phyloP scores from a whole-genome alignment of 1,139 yeast species.

The Debaryomycetaceae sp. region DNA sequence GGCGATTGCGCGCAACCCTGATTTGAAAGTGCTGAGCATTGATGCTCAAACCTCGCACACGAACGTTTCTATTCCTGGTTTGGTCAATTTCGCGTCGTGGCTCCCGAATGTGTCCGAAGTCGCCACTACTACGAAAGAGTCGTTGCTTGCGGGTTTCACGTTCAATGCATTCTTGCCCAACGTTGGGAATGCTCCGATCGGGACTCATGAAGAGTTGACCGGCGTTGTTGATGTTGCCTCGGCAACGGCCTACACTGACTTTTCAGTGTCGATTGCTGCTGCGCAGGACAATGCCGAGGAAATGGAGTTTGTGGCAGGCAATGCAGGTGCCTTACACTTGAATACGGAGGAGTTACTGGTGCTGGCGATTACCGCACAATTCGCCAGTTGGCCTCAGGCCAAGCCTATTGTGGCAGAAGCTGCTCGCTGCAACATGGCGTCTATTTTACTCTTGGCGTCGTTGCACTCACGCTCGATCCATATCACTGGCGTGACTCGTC shows the following conservation, averaged over 20 bases:
- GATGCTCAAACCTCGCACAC: conserved; percentile 91
- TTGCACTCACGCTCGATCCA: conserved; percentile 80
- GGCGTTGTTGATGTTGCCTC: conserved; percentile 52
- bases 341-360: conserved; percentile 74
- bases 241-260: conserved; percentile 67
- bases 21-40: conserved; percentile 59
- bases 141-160: conserved; percentile 83
- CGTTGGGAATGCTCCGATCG: conserved; percentile 45
- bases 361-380: conserved; percentile 66
- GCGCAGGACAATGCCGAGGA: conserved; percentile 56
- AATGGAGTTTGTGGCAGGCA: conserved; percentile 50
- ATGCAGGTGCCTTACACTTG: conserved; percentile 71
- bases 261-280: conserved; percentile 75
- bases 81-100: conserved; percentile 72
- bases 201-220: conserved; percentile 53
- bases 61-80: conserved; percentile 76
- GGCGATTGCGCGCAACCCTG: conserved; percentile 68
- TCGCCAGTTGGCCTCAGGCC: conserved; percentile 71
- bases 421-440: conserved; percentile 81
- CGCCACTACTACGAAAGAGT: conserved; percentile 56
- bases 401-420: conserved; percentile 93
- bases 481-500: conserved; percentile 73
- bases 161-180: conserved; percentile 75
- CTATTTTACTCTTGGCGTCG: conserved; percentile 81
- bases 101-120: conserved; percentile 60